Percentiles rank a stretch among this genome's conserved stretches.
These are phyloP conservation scores for Anthoceros angustus DNA, from an alignment of 225 moss, liverwort and hornwort species.

Conservation along the genomic window DNA sequence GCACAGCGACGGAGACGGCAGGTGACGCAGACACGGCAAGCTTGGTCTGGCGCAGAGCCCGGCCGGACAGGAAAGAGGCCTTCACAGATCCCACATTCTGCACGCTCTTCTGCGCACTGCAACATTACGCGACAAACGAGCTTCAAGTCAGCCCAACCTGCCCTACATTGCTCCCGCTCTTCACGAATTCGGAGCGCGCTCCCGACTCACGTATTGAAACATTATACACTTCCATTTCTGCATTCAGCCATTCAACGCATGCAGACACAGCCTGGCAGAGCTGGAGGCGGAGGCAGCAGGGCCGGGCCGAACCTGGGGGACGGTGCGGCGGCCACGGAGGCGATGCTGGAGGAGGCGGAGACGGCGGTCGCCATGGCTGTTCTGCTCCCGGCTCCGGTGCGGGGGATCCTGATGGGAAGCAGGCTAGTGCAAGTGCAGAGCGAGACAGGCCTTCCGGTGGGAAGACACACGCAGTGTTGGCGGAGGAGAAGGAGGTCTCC, in stretches of 20 bases:
- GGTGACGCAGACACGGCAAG: conserved; percentile 21
- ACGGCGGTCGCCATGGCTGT: not conserved
- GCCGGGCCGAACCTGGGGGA: not conserved
- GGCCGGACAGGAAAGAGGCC: conserved; percentile 55
- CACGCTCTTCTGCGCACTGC: conserved; percentile 45
- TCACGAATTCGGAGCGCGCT: not conserved
- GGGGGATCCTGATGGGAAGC: too few relatives aligned
- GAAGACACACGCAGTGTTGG: too few relatives aligned
- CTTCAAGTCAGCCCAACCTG: not conserved
- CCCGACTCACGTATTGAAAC: not conserved
- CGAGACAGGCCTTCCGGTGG: too few relatives aligned
- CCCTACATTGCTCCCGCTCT: not conserved
- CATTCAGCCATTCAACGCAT: not conserved
- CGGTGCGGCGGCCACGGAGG: not conserved
- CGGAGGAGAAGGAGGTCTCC: too few relatives aligned
- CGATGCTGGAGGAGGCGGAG: not conserved
- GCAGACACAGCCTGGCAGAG: not conserved
- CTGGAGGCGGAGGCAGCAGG: not conserved
- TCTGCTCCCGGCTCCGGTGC: not conserved
- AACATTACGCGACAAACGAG: not conserved
- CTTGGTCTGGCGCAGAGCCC: conserved; percentile 43
- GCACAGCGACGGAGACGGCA: not conserved
- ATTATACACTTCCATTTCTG: not conserved
- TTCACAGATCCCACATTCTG: conserved; percentile 42
- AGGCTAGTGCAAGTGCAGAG: too few relatives aligned